Base-by-base conservation (phyloP, 164 flowering plant genomes). In the Chloranthus sessilifolius region DNA sequence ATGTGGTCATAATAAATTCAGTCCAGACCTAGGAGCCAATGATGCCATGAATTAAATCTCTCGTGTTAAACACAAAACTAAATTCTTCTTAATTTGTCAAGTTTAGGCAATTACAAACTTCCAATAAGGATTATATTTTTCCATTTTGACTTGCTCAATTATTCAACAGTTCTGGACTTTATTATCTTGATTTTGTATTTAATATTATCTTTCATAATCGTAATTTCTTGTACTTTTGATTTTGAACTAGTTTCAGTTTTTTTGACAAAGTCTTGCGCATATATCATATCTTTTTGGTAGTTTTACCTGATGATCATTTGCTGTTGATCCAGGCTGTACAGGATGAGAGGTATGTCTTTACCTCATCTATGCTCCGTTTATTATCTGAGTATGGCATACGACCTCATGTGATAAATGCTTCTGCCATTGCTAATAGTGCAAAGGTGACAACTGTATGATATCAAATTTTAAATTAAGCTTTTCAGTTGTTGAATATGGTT, bases 301-400 rank as follows among this genome's bases (percentile, higher is more conserved):
- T 36, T 27, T 33, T 24, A 44, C 17, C 55, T 54, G 24, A 49
- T 54, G 22, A 55, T 35, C 41, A 30, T 37, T 42, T 38, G 3
- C 2, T 14, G 5, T 45, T 45, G 3, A 40, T 64, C 34, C 77
- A 91, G 98, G 85, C 49, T 64, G 78, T 52, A 44, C 95, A 88
- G 57, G 95, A 83, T 59, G 96, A 91, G 66, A 75, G 73, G 64
- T 82, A 78, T 65, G 40, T 74, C 47, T 91, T 83, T 58, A 78
- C 64, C 43, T 77, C 96, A 59, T 80, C 98, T 25, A 47, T 85
- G 78, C 78, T 88, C 39, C 74, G 82, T 28, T 51, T 91, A 57
- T 69, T 91, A 72, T 78, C 82, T 38, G 95, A 80, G 51, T 70
- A 75, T 80, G 88, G 79, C 17, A 47, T 80, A 39, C 77, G 71